Evolutionary conservation across 2,329 filamentous ascomycete species (phyloP), one percentile per base, ranked within the genome.

Genomic region (Fusarium virguliforme): DNA sequence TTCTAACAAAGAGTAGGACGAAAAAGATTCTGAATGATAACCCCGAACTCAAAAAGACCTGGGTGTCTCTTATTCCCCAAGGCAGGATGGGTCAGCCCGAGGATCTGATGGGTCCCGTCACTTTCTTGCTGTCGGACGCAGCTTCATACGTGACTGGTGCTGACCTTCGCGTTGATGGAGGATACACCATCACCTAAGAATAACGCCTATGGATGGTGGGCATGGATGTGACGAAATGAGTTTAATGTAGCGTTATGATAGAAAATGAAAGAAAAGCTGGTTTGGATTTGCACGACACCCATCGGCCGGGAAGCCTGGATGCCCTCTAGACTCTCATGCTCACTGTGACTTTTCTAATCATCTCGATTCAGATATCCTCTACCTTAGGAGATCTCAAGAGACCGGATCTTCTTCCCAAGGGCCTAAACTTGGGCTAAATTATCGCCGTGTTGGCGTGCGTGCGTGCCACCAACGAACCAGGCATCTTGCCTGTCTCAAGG

Each of bases 21-120:
- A 90, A 94, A 84, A 97, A 97, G 85, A 97, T 98, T 73, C 88
- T 98, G n/a, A 92, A 95, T 68, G 94, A 97, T 65, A 97, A 97
- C 80, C 94, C 95, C n/a, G 94, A 96, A 53, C 88, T 98, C 15
- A 92, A 94, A 80, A 87, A 91, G 79, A 91, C 95, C 80, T 98
- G 95, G 95, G 95, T 91, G 4, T 94, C 92, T 4, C 86, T 97
- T 51, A 98, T 97, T 67, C 95, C 95, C 0, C 90, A 94, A 77
- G 95, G 94, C 61, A 95, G 95, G 83, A 97, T 98, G 94, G 95
- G 95, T 15, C 87, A 90, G 38, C 95, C 95, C 0, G 90, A 94
- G 78, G 95, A 98, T 76, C 85, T 98, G 57, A 97, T 97, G 92
- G 95, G 95, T 4, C 93, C 95, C 6, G 94, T 97, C 8, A 92